Percentiles rank a stretch among this genome's conserved stretches.
Conservation (phyloP, 2,329 filamentous ascomycete genomes). For the Herpotrichia juniperi region DNA sequence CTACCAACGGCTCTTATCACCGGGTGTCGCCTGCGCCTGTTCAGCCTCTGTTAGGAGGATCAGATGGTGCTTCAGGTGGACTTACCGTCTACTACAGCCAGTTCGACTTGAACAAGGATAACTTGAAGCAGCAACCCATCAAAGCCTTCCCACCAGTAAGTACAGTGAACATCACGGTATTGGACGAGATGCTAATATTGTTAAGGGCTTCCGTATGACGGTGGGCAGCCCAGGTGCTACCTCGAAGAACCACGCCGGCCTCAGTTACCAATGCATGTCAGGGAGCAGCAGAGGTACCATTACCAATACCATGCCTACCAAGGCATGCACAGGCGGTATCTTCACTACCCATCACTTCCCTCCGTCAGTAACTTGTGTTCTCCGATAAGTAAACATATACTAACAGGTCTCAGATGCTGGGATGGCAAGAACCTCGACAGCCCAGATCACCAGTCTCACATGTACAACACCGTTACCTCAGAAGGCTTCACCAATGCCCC, state of each 20-base stretch:
- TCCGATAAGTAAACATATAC: background rate
- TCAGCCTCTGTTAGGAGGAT: conserved; percentile 30
- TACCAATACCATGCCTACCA: conserved; percentile 23
- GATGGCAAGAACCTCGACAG: conserved; percentile 57
- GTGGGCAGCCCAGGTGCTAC: conserved; percentile 38
- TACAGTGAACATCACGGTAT: background rate
- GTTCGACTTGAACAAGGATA: conserved; percentile 38
- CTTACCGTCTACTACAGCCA: conserved; percentile 39
- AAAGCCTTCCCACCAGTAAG: conserved; percentile 29
- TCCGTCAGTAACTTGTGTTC: conserved; percentile 16
- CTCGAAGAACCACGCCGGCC: conserved; percentile 21
- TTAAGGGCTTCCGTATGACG: conserved; percentile 35
- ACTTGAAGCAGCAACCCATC: conserved; percentile 26
- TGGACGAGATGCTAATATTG: conserved; percentile 1
- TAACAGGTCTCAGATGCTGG: conserved; percentile 42
- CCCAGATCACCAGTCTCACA: conserved; percentile 60
- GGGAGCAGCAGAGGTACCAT: conserved; percentile 25
- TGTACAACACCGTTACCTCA: conserved; percentile 27
- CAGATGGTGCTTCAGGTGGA: conserved; percentile 26
- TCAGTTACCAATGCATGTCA: conserved; percentile 28
- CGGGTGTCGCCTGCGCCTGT: conserved; percentile 1
- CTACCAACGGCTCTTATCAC: conserved; percentile 33
- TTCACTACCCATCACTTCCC: conserved; percentile 33
- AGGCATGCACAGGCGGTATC: conserved; percentile 32
- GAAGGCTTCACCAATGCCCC: conserved; percentile 29